Conservation (phyloP, 192 early-diverging fungal species). For the Gigaspora rosea region DNA sequence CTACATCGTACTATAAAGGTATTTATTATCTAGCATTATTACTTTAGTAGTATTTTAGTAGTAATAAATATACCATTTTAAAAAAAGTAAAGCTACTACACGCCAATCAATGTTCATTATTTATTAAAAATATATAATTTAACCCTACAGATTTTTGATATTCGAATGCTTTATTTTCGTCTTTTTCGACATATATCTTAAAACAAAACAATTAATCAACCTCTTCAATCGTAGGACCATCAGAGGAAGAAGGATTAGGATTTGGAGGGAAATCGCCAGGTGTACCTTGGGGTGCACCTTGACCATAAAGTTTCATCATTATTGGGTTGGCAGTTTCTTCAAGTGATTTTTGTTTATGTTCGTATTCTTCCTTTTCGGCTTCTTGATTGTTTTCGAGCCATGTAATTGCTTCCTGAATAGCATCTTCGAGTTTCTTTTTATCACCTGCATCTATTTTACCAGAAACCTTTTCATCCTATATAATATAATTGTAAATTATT, state of each 20-base stretch:
- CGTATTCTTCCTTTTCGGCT: constrained; percentile 98
- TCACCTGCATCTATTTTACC: constrained; percentile 81
- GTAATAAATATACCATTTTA: too few relatives aligned
- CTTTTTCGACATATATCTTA: too few relatives aligned
- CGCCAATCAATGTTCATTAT: too few relatives aligned
- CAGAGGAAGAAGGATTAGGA: constrained; percentile 63
- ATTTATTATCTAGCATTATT: too few relatives aligned
- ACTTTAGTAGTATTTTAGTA: too few relatives aligned
- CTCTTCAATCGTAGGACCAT: constrained; percentile 72
- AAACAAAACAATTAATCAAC: constrained; percentile 57
- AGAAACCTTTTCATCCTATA: constrained; percentile 76
- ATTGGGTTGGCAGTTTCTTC: constrained; percentile 95
- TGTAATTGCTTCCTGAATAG: constrained; percentile 89
- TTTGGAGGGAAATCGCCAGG: constrained; percentile 63
- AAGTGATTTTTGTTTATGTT: constrained; percentile 91
- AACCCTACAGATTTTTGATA: too few relatives aligned
- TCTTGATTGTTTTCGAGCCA: constrained; percentile 95
- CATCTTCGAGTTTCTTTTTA: constrained; percentile 83
- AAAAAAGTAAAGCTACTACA: too few relatives aligned
- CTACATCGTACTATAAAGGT: too few relatives aligned
- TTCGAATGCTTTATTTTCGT: too few relatives aligned
- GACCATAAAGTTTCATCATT: constrained; percentile 93
- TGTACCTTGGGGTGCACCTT: constrained; percentile 35
- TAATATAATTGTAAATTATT: not conserved
- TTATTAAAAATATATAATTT: too few relatives aligned